Base-by-base conservation (phyloP, 2,329 filamentous ascomycete species). In the Periglandula ipomoeae region DNA sequence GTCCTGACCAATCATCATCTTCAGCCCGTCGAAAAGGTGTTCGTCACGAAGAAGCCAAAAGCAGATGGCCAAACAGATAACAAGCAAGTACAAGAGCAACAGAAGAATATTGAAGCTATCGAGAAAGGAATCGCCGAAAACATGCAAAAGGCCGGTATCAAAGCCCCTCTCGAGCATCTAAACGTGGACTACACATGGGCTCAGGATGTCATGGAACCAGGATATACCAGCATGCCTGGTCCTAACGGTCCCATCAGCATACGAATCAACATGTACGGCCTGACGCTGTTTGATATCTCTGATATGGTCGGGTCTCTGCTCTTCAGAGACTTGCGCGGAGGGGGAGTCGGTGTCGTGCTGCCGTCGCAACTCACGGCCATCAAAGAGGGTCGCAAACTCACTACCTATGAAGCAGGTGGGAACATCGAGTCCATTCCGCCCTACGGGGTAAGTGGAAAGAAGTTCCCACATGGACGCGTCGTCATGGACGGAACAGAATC, bases 391-490 rank as follows among this genome's bases (percentile, higher is more conserved):
- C n/a, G n/a, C n/a, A 10, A 32, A 15, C 30, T 15, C 30, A 8
- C 30, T 32, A 54, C 52, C 4, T 52, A 59, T 24, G 55, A 62
- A 23, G 52, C 52, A 0, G 47, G 47, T 4, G 61, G 67, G 0
- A 69, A 70, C 44, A 35, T 70, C 4, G 66, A 70, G 48, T 65
- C 65, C 0, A 69, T 68, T 26, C 68, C 65, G 9, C 66, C 67
- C 0, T 55, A 62, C 30, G 46, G 35, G 2, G 49, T 51, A n/a
- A 51, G 50, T 0, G 58, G 56, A 9, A 46, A 51, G 5, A 44
- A 48, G 15, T 62, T 56, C 38, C 56, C 53, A 9, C 48, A 51
- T 1, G 59, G 59, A 1, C 51, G 59, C 13, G 42, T 57, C 24
- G 54, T 61, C 19, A 44, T 51, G 3, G 59, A 58, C 2, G 49